Evolutionary conservation across 495 filamentous ascomycete species (phyloP).

Genomic region (Lasiosphaeriaceae sp.): DNA sequence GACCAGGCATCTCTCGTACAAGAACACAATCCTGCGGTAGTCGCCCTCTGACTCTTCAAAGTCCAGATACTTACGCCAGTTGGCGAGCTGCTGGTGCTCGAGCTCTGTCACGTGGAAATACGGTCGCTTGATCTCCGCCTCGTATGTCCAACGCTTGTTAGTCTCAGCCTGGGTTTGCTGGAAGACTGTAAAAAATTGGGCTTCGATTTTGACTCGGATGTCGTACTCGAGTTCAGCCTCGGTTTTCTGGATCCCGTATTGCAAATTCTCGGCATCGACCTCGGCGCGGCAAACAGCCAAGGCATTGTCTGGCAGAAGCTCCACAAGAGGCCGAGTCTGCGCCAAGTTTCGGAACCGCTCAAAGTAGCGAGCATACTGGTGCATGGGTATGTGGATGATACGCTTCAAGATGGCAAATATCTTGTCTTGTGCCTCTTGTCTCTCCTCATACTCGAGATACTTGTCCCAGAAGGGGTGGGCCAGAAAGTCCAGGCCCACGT

Average conservation of each 20-base stretch:
- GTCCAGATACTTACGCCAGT: constrained; percentile 96
- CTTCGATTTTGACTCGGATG: constrained; percentile 73
- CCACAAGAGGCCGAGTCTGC: constrained; percentile 63
- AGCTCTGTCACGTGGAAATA: constrained; percentile 97
- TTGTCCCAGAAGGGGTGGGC: constrained; percentile 98
- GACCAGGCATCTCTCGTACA: constrained; percentile 92
- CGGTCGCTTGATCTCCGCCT: constrained; percentile 90
- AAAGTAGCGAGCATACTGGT: constrained; percentile 94
- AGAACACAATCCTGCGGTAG: constrained; percentile 67
- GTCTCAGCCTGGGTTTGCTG: constrained; percentile 81
- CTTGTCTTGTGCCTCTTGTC: constrained; percentile 77
- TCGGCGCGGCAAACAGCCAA: constrained; percentile 67
- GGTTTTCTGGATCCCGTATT: constrained; percentile 40
- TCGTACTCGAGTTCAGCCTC: constrained; percentile 84
- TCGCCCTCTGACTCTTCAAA: constrained; percentile 88
- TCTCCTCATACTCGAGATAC: constrained; percentile 93
- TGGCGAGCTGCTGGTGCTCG: constrained; percentile 78
- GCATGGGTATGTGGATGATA: constrained; percentile 90
- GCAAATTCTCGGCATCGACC: constrained; percentile 54
- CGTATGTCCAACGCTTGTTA: constrained; percentile 90
- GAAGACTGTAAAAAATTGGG: constrained; percentile 76
- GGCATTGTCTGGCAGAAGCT: constrained; percentile 66
- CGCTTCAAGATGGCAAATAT: constrained; percentile 83
- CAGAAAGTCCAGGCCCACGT: constrained; percentile 89
- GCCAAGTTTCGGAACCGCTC: constrained; percentile 83